These are phyloP conservation scores for Xylaria sp. DNA, from an alignment of 2,329 filamentous ascomycete species.

Conservation along the genomic window DNA sequence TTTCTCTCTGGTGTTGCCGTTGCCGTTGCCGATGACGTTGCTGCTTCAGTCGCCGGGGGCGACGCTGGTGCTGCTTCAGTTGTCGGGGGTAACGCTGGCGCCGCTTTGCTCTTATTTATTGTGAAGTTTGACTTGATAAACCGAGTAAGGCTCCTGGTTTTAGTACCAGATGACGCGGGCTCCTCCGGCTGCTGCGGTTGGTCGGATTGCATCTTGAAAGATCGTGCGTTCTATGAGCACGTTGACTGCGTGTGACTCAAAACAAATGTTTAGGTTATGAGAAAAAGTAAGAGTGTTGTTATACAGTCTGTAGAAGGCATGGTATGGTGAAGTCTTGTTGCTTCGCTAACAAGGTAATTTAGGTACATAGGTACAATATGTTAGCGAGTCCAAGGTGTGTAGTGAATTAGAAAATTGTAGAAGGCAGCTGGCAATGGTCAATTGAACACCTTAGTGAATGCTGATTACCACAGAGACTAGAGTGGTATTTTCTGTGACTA, in stretches of 20 bases:
- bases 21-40: background rate
- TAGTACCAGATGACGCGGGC: background rate
- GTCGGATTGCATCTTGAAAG: conserved; percentile 17
- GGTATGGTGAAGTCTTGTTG: background rate
- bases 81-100: background rate
- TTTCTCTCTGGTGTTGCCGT: background rate
- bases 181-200: conserved; percentile 3
- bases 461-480: background rate
- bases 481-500: conserved; percentile 3
- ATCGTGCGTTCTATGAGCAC: background rate
- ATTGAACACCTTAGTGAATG: conserved; percentile 8
- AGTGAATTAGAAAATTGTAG: background rate
- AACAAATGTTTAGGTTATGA: background rate
- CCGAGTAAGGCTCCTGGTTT: conserved; percentile 18
- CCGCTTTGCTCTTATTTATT: conserved; percentile 4
- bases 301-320: background rate
- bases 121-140: conserved; percentile 23
- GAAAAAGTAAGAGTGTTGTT: background rate
- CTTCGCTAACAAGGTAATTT: background rate
- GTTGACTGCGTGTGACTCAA: background rate
- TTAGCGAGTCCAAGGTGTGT: background rate
- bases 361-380: conserved; percentile 8
- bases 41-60: too few relatives aligned
- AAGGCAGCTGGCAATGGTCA: background rate
- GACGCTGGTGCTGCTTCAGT: background rate